Percentiles rank a stretch among this genome's conserved stretches.
These are phyloP conservation scores for Podila verticillata DNA, from an alignment of 192 early-diverging fungal genomes.

Conservation along the genomic window DNA sequence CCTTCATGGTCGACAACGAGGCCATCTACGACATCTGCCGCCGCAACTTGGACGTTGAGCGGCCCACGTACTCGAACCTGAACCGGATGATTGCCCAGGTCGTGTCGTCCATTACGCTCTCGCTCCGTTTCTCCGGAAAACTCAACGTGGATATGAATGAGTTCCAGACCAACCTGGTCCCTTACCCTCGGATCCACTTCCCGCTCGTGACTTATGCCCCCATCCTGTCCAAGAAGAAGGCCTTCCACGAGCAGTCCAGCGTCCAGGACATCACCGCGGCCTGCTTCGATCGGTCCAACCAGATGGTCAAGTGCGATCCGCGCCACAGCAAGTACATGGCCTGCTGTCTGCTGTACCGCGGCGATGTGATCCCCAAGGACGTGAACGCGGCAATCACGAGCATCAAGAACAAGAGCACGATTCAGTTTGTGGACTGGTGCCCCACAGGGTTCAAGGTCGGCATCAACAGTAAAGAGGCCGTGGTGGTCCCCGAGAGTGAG, in stretches of 20 bases:
- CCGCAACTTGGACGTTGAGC: constrained; percentile 96
- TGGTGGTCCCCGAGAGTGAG: constrained; percentile 72
- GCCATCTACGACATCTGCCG: constrained; percentile 99
- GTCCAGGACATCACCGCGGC: constrained; percentile 96
- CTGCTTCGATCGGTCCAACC: constrained; percentile 97
- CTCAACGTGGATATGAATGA: constrained; percentile 99
- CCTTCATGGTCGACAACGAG: constrained; percentile 99
- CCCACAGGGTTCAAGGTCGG: constrained; percentile 99
- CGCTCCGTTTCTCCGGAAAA: constrained; percentile 97
- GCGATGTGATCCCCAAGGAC: constrained; percentile 99
- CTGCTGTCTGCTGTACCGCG: constrained; percentile 98
- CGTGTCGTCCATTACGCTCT: constrained; percentile 98
- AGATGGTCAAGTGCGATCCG: constrained; percentile 99
- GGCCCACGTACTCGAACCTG: constrained; percentile 96
- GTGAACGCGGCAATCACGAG: constrained; percentile 88
- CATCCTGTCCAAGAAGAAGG: constrained; percentile 94
- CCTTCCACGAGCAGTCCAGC: constrained; percentile 95
- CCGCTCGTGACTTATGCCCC: constrained; percentile 97
- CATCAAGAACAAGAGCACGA: constrained; percentile 96
- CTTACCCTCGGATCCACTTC: constrained; percentile 99
- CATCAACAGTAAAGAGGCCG: constrained; percentile 94
- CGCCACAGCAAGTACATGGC: constrained; percentile 99
- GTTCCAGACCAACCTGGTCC: constrained; percentile 99
- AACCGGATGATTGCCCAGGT: constrained; percentile 99
- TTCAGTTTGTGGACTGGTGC: constrained; percentile 99